Base-by-base conservation (phyloP, 1,284 basidiomycete genomes). In the Ustilago hordei region DNA sequence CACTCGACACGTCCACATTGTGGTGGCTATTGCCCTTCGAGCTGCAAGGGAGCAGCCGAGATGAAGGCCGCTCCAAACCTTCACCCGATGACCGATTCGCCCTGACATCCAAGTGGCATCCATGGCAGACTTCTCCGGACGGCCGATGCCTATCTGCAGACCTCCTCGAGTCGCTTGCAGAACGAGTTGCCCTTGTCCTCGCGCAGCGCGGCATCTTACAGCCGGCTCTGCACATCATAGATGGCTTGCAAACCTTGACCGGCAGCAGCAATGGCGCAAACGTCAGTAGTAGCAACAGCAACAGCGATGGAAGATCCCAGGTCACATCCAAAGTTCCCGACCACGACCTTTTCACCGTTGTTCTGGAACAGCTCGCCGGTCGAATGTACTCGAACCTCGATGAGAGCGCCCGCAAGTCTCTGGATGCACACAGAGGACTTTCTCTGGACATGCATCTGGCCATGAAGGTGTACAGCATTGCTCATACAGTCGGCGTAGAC, bases 1-100 rank as follows among this genome's bases (percentile, higher is more conserved):
- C 60, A 5, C 38, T 77, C 4, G 69, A 73, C 35, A 66, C 75
- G 2, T 48, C 63, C 1, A 73, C 75, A 5, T 60, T 77, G 5
- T 68, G 69, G 58, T 73, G 69, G 69, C 63, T 77, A 8, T 54
- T 77, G 7, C 66, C 75, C 13, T 73, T 77, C 55, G 63, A 73
- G 56, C 59, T 68, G 17, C 65, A 73, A 34, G 48, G 48, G 8
- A 23, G 47, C 11, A 8, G 34, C 23, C 11, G 28, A 13, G 17
- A 23, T 15, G 23, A 34, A 4, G 38, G 12, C 13, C 4, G 11
- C 15, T n/a, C 52, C 3, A 41, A 12, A 8, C 39, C 55, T 8
- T 58, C 43, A 3, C 60, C 60, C 0, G 66, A 72, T 32, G 69
- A 72, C 13, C 60, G 74, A 0, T 53, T 34, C 35, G 23, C 39